Evolutionary conservation across 495 filamentous ascomycete species (phyloP).

Genomic region (Tuber melanosporum): DNA sequence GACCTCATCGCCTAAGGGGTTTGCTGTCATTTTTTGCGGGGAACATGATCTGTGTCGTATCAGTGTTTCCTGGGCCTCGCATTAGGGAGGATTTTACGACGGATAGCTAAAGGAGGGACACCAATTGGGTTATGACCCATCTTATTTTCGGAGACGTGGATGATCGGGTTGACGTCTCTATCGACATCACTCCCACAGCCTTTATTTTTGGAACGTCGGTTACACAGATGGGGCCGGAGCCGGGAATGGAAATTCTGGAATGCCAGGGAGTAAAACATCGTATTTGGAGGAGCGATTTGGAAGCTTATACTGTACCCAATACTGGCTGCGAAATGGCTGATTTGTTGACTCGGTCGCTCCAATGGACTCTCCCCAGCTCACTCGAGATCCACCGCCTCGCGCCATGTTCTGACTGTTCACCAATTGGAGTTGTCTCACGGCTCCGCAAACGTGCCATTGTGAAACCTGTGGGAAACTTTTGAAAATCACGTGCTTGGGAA

Average conservation of each 20-base stretch:
- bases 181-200: neutral
- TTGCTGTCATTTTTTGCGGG: neutral
- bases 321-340: neutral
- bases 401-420: neutral
- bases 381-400: neutral
- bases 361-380: neutral
- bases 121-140: neutral
- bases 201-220: neutral
- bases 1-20: neutral
- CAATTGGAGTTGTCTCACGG: neutral
- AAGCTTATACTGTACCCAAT: neutral
- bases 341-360: neutral
- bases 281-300: neutral
- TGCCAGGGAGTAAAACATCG: neutral
- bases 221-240: neutral
- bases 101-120: neutral
- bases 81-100: neutral
- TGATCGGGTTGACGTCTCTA: neutral
- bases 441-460: neutral
- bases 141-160: neutral
- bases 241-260: neutral
- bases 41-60: neutral
- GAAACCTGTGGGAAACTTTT: neutral
- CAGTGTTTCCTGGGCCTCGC: neutral
- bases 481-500: neutral